A percentile compares a stretch with the other conserved stretches of the same genome.
phyloP scores from a whole-genome alignment of 768 basidiomycete species.

The Butyriboletus loyo region DNA sequence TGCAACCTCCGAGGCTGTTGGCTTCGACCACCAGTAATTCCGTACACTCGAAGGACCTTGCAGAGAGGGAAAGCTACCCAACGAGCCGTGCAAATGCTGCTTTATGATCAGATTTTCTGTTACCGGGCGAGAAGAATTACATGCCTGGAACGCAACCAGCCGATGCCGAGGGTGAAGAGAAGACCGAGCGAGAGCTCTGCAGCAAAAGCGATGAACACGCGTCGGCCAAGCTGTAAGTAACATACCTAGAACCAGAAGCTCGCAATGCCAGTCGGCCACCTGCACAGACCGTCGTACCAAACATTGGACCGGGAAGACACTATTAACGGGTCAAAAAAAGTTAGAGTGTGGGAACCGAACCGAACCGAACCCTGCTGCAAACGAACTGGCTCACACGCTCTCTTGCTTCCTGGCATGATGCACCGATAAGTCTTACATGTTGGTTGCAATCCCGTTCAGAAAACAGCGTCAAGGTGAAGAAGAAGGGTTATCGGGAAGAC shows the following conservation, averaged over 20 bases:
- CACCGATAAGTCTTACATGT: no score
- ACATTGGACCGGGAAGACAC: slow-evolving; percentile 12
- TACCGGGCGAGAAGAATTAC: neutral
- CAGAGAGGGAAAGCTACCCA: slow-evolving; percentile 1
- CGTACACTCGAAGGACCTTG: slow-evolving; percentile 19
- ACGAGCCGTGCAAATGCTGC: slow-evolving; percentile 5
- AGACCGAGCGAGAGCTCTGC: slow-evolving; percentile 14
- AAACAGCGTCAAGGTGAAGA: neutral
- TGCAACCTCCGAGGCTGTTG: slow-evolving; percentile 4
- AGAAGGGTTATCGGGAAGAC: slow-evolving; percentile 46
- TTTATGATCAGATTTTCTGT: slow-evolving; percentile 1
- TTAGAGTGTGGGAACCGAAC: slow-evolving; percentile 9
- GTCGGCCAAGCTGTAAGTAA: neutral
- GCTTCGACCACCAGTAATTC: slow-evolving; percentile 34
- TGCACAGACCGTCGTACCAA: slow-evolving; percentile 19
- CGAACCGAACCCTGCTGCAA: neutral
- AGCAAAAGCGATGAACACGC: slow-evolving; percentile 12
- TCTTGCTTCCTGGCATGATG: slow-evolving; percentile 8
- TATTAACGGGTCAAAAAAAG: slow-evolving; percentile 2
- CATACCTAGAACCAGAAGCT: slow-evolving; percentile 21
- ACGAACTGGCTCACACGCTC: slow-evolving; percentile 20
- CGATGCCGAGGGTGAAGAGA: slow-evolving; percentile 9
- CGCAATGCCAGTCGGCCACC: slow-evolving; percentile 26
- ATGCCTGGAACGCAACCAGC: slow-evolving; percentile 18
- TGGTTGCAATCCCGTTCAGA: neutral